A percentile compares a stretch with the other conserved stretches of the same genome.
phyloP scores from a whole-genome alignment of 2,329 filamentous ascomycete genomes.

The Lecanicillium sp. region DNA sequence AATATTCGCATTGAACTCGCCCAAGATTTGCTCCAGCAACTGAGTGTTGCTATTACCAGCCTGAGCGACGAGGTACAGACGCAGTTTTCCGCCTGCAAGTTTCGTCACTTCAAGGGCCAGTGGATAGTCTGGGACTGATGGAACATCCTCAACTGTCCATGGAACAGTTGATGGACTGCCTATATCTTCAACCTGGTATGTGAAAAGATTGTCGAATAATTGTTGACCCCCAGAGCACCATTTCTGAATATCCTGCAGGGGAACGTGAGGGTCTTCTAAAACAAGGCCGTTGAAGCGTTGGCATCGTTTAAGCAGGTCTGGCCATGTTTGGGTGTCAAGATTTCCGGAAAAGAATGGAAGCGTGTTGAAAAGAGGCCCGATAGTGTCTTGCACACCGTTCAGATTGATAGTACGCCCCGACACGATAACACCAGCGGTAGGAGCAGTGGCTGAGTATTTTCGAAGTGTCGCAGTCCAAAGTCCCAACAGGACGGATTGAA shows the following conservation, averaged over 20 bases:
- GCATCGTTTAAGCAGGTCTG: constrained; percentile 51
- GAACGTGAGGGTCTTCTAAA: constrained; percentile 62
- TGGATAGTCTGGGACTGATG: constrained; percentile 57
- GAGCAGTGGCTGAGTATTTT: constrained; percentile 34
- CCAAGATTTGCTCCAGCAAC: too few species aligned
- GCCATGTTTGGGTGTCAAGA: constrained; percentile 43
- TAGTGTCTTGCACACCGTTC: constrained; percentile 54
- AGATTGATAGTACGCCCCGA: constrained; percentile 71
- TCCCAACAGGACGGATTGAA: constrained; percentile 47
- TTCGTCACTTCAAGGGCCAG: constrained; percentile 69
- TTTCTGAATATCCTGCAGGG: constrained; percentile 72
- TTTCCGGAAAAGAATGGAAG: constrained; percentile 59
- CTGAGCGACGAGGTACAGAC: constrained; percentile 53
- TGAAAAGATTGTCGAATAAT: constrained; percentile 75
- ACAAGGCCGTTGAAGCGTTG: constrained; percentile 66
- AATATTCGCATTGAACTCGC: too few species aligned
- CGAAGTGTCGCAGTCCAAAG: constrained; percentile 61
- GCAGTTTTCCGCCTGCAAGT: constrained; percentile 36
- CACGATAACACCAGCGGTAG: constrained; percentile 65
- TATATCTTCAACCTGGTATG: constrained; percentile 56
- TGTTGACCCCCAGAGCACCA: constrained; percentile 57
- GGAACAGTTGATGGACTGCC: constrained; percentile 23
- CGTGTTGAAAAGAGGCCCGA: constrained; percentile 88
- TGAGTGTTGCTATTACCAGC: too few species aligned
- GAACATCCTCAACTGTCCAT: constrained; percentile 48